phyloP scores from a whole-genome alignment of 768 basidiomycete genomes.

The Suillus spraguei region DNA sequence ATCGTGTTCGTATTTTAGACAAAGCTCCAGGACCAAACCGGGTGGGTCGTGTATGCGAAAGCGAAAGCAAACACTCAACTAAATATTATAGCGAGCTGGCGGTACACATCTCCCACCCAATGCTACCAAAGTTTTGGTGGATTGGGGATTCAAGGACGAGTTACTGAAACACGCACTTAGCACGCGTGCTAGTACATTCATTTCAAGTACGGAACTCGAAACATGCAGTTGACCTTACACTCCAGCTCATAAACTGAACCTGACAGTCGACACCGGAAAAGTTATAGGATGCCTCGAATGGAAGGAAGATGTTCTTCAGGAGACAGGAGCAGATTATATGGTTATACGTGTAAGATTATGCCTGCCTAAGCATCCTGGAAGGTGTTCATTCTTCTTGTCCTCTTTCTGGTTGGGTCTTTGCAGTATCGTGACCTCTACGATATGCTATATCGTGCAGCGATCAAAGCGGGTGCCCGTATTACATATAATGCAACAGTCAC shows the following conservation, averaged over 20 bases:
- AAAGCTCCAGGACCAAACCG: slow-evolving; percentile 45
- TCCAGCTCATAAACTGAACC: slow-evolving; percentile 13
- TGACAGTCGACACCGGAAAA: slow-evolving; percentile 45
- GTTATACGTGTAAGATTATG: slow-evolving; percentile 45
- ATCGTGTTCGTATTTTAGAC: slow-evolving; percentile 61
- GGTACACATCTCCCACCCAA: slow-evolving; percentile 59
- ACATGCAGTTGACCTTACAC: not conserved
- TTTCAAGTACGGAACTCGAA: slow-evolving; percentile 22
- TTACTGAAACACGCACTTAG: slow-evolving; percentile 38
- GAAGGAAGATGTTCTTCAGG: slow-evolving; percentile 49
- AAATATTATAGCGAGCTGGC: slow-evolving; percentile 33
- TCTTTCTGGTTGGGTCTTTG: not conserved
- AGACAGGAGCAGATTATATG: slow-evolving; percentile 56
- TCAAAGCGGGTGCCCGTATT: slow-evolving; percentile 51
- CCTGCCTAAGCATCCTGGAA: not conserved
- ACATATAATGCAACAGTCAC: slow-evolving; percentile 44
- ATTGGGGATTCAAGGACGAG: slow-evolving; percentile 56
- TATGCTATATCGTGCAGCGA: slow-evolving; percentile 50
- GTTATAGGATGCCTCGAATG: slow-evolving; percentile 49
- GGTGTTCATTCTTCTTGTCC: slow-evolving; percentile 10
- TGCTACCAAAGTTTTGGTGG: slow-evolving; percentile 54
- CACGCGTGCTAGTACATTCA: slow-evolving; percentile 26
- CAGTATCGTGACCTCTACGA: slow-evolving; percentile 59
- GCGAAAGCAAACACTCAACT: not conserved
- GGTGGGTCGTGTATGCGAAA: slow-evolving; percentile 27